These are phyloP conservation scores for Debaryomyces tyrocola DNA, from an alignment of 805 yeast species.

Conservation along the genomic window DNA sequence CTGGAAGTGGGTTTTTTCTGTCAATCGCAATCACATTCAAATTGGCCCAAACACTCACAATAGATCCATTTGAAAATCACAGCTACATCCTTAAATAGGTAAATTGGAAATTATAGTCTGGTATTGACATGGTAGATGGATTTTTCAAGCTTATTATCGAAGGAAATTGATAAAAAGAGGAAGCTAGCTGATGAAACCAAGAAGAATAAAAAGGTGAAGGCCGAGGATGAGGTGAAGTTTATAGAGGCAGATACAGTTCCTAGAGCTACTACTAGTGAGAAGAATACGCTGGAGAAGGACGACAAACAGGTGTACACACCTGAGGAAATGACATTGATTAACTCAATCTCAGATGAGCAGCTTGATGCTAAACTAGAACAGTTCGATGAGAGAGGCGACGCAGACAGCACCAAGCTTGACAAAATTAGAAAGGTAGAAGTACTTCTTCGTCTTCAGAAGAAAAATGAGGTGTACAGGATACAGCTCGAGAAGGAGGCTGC, in stretches of 20 bases:
- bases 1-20: too few relatives aligned
- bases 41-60: not conserved
- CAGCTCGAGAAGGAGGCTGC: slow-evolving; percentile 27
- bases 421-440: slow-evolving; percentile 18
- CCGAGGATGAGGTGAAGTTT: slow-evolving; percentile 6
- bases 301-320: not conserved
- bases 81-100: not conserved
- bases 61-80: not conserved
- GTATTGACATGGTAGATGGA: slow-evolving; percentile 36
- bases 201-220: slow-evolving; percentile 7
- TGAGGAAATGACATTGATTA: slow-evolving; percentile 1
- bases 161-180: slow-evolving; percentile 50
- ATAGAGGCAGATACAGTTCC: slow-evolving; percentile 5
- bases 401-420: slow-evolving; percentile 14
- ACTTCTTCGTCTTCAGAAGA: slow-evolving; percentile 14
- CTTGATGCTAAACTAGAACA: slow-evolving; percentile 18
- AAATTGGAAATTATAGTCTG: not conserved
- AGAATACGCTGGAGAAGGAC: not conserved
- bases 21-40: not conserved
- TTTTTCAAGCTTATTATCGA: slow-evolving; percentile 44
- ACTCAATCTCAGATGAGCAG: slow-evolving; percentile 24
- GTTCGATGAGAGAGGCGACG: slow-evolving; percentile 15
- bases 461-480: slow-evolving; percentile 19
- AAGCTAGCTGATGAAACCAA: slow-evolving; percentile 14
- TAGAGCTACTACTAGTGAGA: not conserved